Evolutionary conservation across 306 rosid species (phyloP).

Genomic region (Benincasa hispida): DNA sequence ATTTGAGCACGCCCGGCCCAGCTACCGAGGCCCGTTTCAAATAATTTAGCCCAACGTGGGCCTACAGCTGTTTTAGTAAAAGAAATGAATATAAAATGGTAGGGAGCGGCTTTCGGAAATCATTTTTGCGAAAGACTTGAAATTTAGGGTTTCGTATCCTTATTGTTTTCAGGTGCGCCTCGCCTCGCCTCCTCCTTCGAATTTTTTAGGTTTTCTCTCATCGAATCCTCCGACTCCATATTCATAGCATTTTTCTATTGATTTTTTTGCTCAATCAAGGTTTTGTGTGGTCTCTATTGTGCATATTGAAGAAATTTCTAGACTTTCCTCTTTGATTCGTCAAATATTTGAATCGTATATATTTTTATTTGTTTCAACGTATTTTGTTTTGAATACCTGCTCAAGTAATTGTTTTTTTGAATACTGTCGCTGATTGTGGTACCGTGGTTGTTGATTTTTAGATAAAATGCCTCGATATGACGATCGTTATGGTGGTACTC

Average conservation of each 20-base stretch:
- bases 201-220: constrained; percentile 2
- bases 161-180: constrained; percentile 19
- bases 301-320: background rate
- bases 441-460: background rate
- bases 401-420: background rate
- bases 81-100: background rate
- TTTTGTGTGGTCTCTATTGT: background rate
- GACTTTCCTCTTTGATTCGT: background rate
- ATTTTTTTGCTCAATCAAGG: no score
- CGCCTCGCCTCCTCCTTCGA: constrained; percentile 13
- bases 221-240: background rate
- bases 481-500: constrained; percentile 36
- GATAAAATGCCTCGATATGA: constrained; percentile 37
- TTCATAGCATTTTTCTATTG: background rate
- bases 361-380: background rate
- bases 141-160: constrained; percentile 24
- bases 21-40: background rate
- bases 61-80: background rate
- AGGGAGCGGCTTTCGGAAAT: background rate
- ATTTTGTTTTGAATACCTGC: background rate
- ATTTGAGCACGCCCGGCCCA: background rate
- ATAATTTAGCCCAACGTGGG: background rate
- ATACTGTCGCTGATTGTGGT: background rate
- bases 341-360: background rate
- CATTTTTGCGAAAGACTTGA: background rate